These are phyloP conservation scores for Periconia sp. DNA, from an alignment of 2,329 filamentous ascomycete species.

Conservation along the genomic window DNA sequence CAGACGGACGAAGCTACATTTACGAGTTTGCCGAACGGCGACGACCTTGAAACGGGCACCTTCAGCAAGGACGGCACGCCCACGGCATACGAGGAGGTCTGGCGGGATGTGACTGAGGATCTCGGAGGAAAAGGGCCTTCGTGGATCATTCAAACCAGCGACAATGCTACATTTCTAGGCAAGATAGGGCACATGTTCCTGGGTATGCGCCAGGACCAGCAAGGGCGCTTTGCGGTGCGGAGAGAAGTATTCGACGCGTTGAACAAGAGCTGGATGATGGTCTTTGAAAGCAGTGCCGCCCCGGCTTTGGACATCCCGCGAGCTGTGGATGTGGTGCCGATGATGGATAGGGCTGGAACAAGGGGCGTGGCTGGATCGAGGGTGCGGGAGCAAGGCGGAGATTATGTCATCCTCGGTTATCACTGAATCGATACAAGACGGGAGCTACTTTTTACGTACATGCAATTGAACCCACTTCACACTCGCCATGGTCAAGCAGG, in stretches of 20 bases:
- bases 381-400: no score
- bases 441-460: no score
- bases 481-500: no score
- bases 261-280: not conserved
- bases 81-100: not conserved
- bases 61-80: not conserved
- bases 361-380: not conserved
- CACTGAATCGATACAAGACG: not conserved
- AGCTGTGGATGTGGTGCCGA: not conserved
- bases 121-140: not conserved
- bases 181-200: not conserved
- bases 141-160: conserved; percentile 1
- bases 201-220: not conserved
- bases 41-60: conserved; percentile 1
- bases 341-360: not conserved
- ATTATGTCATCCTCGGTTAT: conserved; percentile 5
- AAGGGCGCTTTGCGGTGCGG: not conserved
- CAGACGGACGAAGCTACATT: conserved; percentile 1
- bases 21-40: not conserved
- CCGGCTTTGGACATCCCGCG: not conserved
- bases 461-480: no score
- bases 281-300: not conserved
- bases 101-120: not conserved
- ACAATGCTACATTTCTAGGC: not conserved
- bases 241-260: not conserved